These are phyloP conservation scores for Pichia pseudocactophila DNA, from an alignment of 805 yeast species.

Conservation along the genomic window DNA sequence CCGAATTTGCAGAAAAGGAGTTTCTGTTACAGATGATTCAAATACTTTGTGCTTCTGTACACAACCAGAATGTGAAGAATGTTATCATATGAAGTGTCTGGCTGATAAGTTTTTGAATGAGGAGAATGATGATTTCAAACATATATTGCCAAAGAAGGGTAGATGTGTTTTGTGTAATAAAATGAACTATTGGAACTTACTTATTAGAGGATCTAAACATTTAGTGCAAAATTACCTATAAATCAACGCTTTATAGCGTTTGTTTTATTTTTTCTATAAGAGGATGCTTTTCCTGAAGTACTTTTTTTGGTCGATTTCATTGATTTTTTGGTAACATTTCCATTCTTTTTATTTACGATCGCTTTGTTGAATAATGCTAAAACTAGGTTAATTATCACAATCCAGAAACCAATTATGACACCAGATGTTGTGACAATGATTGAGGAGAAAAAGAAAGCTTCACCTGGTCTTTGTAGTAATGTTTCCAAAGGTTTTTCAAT, in stretches of 20 bases:
- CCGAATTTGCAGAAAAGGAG: slow-evolving; percentile 11
- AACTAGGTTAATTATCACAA: slow-evolving; percentile 27
- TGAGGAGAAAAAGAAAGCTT: slow-evolving; percentile 39
- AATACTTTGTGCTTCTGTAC: slow-evolving; percentile 20
- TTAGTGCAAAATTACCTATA: slow-evolving; percentile 2
- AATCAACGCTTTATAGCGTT: slow-evolving; percentile 22
- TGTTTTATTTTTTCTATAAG: slow-evolving; percentile 14
- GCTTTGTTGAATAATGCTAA: slow-evolving; percentile 16
- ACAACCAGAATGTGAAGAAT: slow-evolving; percentile 19
- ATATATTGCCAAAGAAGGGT: slow-evolving; percentile 22
- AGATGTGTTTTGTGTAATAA: slow-evolving; percentile 19
- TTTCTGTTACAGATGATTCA: slow-evolving; percentile 8
- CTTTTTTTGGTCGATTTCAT: slow-evolving; percentile 1
- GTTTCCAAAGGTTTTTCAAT: slow-evolving; percentile 37
- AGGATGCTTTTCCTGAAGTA: too few relatives aligned
- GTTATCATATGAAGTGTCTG: slow-evolving; percentile 31
- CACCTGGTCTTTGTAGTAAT: slow-evolving; percentile 38
- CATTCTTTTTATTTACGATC: slow-evolving; percentile 5
- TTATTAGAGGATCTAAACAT: slow-evolving; percentile 14
- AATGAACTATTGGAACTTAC: slow-evolving; percentile 23
- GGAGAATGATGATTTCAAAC: slow-evolving; percentile 4
- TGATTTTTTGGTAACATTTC: too few relatives aligned
- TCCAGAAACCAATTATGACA: slow-evolving; percentile 34
- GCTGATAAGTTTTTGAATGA: slow-evolving; percentile 10
- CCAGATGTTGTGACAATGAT: slow-evolving; percentile 34